These are phyloP conservation scores for Coemansia reversa DNA, from an alignment of 192 early-diverging fungal species.

Conservation along the genomic window DNA sequence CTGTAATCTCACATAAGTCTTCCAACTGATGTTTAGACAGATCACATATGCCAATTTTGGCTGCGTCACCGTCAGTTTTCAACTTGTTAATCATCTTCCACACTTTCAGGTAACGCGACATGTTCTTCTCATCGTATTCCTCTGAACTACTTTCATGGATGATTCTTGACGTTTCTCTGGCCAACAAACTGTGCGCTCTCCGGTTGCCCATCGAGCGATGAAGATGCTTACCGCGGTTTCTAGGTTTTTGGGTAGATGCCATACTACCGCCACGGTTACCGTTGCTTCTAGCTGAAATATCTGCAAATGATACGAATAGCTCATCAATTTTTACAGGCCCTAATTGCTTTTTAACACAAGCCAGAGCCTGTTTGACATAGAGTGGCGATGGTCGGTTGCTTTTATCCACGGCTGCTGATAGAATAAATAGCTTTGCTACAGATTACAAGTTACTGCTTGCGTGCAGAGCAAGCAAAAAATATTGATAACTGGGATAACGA, in stretches of 20 bases:
- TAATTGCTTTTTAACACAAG: constrained; percentile 39
- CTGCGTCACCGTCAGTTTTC: constrained; percentile 22
- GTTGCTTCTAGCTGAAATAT: constrained; percentile 16
- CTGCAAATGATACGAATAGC: constrained; percentile 43
- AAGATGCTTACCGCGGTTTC: not conserved
- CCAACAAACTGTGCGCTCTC: not conserved
- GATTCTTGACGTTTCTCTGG: not conserved
- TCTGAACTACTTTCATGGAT: not conserved
- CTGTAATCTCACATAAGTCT: constrained; percentile 25
- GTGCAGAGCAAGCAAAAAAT: no score
- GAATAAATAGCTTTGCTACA: constrained; percentile 46
- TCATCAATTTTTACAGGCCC: constrained; percentile 47
- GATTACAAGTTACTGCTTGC: no score
- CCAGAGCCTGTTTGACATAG: constrained; percentile 41
- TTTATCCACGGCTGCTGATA: constrained; percentile 32
- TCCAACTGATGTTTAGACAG: constrained; percentile 32
- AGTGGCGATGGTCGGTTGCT: constrained; percentile 40
- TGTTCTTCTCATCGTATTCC: constrained; percentile 12
- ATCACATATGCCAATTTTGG: constrained; percentile 46
- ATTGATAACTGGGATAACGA: no score
- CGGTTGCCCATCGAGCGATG: not conserved
- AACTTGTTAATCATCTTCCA: constrained; percentile 32
- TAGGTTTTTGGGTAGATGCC: not conserved
- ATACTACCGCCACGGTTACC: not conserved
- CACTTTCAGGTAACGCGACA: constrained; percentile 42